Evolutionary conservation across 1,284 basidiomycete species (phyloP), one percentile per base, ranked within the genome.

Genomic region (Schizopora paradoxa): DNA sequence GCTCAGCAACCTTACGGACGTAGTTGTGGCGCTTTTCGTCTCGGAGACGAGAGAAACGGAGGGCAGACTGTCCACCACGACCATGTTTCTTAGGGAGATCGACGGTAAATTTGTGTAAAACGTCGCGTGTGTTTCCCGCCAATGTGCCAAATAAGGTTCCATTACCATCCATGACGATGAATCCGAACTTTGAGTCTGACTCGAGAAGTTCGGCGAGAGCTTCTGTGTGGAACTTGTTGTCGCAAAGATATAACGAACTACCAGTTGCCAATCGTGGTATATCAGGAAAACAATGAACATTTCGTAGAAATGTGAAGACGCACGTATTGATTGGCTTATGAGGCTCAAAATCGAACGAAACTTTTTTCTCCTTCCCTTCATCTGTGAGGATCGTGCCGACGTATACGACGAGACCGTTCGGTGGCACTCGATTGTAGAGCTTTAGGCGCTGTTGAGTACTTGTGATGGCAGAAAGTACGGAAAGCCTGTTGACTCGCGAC

Each of bases 1-100:
- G 73, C 67, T 99, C 95, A 44, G 95, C 94, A 49, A 99, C 94
- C 69, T 99, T 99, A 58, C 96, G 89, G 41, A 99, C 94, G 65
- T 99, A 99, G 69, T 99, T 99, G 82, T 99, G 95, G 47, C 96
- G 84, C 61, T 97, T 97, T 70, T 99, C 96, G 62, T 98, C 96
- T 66, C 96, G 90, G 48, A 99, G 82, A 80, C 96, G 95, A 32
- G 95, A 91, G 82, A 99, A 99, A 90, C 96, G 96, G 44, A 99
- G 77, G 23, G 96, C 96, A 51, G 96, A 99, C 69, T 99, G 96
- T 72, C 96, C 96, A 85, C 96, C 96, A 79, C 96, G 95, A 58
- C 93, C 93, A 68, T 99, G 96, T 77, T 99, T 99, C 76, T 99
- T 99, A 41, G 96, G 96, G 16, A 99, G 77, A 69, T 99, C 96